Evolutionary conservation across 2,329 filamentous ascomycete genomes (phyloP), one percentile per base, ranked within the genome.

Genomic region (Elsinoe arachidis): DNA sequence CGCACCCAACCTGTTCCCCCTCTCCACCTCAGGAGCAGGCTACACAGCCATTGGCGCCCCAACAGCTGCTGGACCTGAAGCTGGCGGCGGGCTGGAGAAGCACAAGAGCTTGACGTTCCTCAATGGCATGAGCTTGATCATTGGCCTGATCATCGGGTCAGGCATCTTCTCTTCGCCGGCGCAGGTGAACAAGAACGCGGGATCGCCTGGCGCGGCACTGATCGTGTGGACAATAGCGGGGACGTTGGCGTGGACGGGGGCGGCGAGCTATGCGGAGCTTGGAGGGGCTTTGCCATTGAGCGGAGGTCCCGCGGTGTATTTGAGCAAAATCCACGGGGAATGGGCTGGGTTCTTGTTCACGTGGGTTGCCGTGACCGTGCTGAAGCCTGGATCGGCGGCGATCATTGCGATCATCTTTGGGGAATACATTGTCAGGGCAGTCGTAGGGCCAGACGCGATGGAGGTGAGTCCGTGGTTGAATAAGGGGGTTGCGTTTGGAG

Each of bases 331-430:
- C 59, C 95, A 96, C 71, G 92, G 92, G 56, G 93, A 99, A 73
- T 77, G 96, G 66, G 83, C 85, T 1, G 93, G 93, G 0, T 99
- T 99, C 68, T 76, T 97, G 34, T 99, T 96, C 72, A 95, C 91
- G 1, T 99, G 93, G 93, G 90, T 89, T 54, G 91, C 93, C 0
- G 90, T 97, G 14, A 81, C 93, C 60, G 93, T 99, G 11, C 77
- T 99, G 61, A 97, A 96, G 74, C 93, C 93, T 0, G 93, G 93
- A 2, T 88, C 88, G 38, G 86, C 90, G 9, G 93, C 93, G 61
- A 99, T 99, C 68, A 90, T 99, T 62, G 82, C 92, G 63, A 96
- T 99, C 64, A 96, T 99, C 67, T 96, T 97, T 78, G 93, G 93
- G 43, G 93, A 99, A 73, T 99, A 99, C 68, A 76, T 96, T n/a